Base-by-base conservation (phyloP, 306 rosid genomes). In the Cercis canadensis region DNA sequence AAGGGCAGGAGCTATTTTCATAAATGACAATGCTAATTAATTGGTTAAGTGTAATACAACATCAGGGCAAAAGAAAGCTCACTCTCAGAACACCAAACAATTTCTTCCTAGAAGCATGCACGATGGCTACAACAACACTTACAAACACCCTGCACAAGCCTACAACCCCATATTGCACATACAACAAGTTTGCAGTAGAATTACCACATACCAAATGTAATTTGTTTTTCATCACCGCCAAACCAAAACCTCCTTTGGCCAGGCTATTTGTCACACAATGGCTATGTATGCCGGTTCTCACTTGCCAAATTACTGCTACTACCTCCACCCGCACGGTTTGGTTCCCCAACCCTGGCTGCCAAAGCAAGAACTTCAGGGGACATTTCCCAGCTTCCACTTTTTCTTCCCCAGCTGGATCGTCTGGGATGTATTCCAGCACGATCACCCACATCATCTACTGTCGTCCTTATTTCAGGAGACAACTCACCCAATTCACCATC, bases 371-470 rank as follows among this genome's bases (percentile, higher is more conserved):
- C 97, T 89, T 94, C 99, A 0, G 99, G 99, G 5, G 99, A 94
- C 99, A 94, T 91, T 69, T 94, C 99, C 99, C 99, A 94, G 85
- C 91, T 94, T 53, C 99, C 99, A 39, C 99, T 94, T 78, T 94
- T 94, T 76, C 99, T 91, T 61, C 97, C 99, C 99, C 99, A 94
- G 75, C 97, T 91, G 51, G 96, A 87, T 76, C 96, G 85, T 69
- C 97, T 65, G 2, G 98, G 97, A 83, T 94, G 98, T 46, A 87
- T 58, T 84, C 87, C 92, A 9, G 70, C 83, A 24, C 86, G 97
- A 43, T 90, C 96, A 0, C 73, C 73, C 0, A 33, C 33, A 4
- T 90, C 98, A 39, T 91, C 98, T 5, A 86, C 97, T 0, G 89
- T 84, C 4, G 82, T 80, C 76, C 97, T 84, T 24, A 80, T 73